These are phyloP conservation scores for Torrubiella hemipterigena DNA, from an alignment of 2,329 filamentous ascomycete genomes.

Conservation along the genomic window DNA sequence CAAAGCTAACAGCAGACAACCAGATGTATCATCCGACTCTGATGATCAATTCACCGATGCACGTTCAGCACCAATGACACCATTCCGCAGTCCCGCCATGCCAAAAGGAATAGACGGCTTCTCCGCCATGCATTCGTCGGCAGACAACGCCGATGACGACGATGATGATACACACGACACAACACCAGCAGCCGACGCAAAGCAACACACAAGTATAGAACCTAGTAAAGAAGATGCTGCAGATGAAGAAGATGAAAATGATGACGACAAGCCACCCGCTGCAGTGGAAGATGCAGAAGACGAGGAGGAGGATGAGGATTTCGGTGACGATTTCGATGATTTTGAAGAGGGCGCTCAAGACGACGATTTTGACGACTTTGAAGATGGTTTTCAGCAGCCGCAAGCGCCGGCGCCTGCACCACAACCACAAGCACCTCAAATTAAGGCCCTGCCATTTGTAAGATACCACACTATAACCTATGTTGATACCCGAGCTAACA, in stretches of 20 bases:
- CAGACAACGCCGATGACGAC: slow-evolving; percentile 43
- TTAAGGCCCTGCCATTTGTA: slow-evolving; percentile 33
- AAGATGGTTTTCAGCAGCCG: slow-evolving; percentile 53
- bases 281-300: slow-evolving; percentile 17
- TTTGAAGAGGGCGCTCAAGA: slow-evolving; percentile 47
- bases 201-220: slow-evolving; percentile 1
- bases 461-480: slow-evolving; percentile 14
- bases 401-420: slow-evolving; percentile 23
- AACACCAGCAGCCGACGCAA: not conserved
- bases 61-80: slow-evolving; percentile 37
- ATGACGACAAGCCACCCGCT: slow-evolving; percentile 14
- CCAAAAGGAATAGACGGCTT: slow-evolving; percentile 42
- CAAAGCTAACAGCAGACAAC: slow-evolving; percentile 12
- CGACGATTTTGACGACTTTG: slow-evolving; percentile 56
- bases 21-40: slow-evolving; percentile 45
- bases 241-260: slow-evolving; percentile 6
- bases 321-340: slow-evolving; percentile 50
- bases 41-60: slow-evolving; percentile 62
- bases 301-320: slow-evolving; percentile 31
- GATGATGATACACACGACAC: slow-evolving; percentile 10
- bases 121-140: slow-evolving; percentile 44
- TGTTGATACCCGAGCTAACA: slow-evolving; percentile 2
- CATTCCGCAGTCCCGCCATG: slow-evolving; percentile 34
- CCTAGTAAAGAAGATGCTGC: slow-evolving; percentile 19
- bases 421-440: slow-evolving; percentile 15